Conservation (phyloP, 768 basidiomycete species). For the Holtermannia corniformis region DNA sequence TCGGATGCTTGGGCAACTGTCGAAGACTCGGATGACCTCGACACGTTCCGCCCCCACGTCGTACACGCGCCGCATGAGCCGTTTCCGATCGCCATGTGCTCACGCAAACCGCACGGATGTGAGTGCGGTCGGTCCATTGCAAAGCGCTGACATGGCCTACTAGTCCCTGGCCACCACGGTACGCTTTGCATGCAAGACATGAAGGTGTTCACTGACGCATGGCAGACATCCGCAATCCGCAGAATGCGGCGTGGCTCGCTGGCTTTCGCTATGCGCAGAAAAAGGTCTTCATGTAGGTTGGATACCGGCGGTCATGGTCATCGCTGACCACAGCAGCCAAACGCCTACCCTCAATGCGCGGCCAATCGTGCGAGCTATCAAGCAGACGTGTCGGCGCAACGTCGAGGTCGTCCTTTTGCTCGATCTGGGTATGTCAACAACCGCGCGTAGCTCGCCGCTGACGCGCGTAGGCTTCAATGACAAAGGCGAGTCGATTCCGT, state of each 20-base stretch:
- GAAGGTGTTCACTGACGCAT: constrained; percentile 15
- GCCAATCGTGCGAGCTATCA: constrained; percentile 53
- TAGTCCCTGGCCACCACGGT: constrained; percentile 45
- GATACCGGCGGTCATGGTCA: background rate
- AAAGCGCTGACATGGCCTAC: background rate
- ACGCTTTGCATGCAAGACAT: background rate
- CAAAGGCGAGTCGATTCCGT: constrained; percentile 55
- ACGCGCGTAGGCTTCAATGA: constrained; percentile 45
- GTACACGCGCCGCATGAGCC: constrained; percentile 52
- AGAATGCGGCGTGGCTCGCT: constrained; percentile 61
- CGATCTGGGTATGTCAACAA: constrained; percentile 48
- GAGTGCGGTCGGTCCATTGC: constrained; percentile 17
- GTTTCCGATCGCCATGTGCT: constrained; percentile 59
- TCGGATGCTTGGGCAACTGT: constrained; percentile 44
- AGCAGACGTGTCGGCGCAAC: constrained; percentile 55
- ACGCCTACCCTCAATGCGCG: constrained; percentile 62
- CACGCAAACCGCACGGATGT: constrained; percentile 54
- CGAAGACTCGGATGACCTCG: constrained; percentile 43
- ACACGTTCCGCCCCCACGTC: constrained; percentile 56
- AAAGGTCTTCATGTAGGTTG: constrained; percentile 55
- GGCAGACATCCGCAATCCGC: constrained; percentile 48
- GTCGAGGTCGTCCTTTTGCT: constrained; percentile 56
- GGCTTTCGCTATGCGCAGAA: constrained; percentile 54
- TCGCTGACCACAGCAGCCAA: constrained; percentile 44
- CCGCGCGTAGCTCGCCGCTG: background rate